Percentiles rank a stretch among this genome's conserved stretches.
These are phyloP conservation scores for Puccinia horiana DNA, from an alignment of 1,284 basidiomycete genomes.

Conservation along the genomic window DNA sequence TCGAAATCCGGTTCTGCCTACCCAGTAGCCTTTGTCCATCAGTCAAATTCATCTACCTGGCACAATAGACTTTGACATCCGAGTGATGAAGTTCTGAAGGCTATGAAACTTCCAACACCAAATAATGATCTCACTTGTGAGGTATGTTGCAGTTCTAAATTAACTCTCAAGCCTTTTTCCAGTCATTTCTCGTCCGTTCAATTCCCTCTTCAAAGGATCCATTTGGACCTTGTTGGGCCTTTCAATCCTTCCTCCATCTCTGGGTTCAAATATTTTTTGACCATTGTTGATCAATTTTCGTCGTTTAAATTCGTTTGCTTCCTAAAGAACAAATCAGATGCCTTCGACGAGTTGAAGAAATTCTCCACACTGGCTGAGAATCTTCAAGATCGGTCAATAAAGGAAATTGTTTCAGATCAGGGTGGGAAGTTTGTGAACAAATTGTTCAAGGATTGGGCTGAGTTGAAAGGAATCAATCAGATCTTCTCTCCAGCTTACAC, in stretches of 20 bases:
- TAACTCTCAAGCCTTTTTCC: background rate
- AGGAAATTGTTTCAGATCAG: constrained; percentile 10
- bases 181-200: background rate
- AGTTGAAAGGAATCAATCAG: background rate
- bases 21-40: background rate
- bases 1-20: too few relatives aligned
- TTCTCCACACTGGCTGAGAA: background rate
- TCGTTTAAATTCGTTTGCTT: background rate
- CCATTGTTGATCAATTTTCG: background rate
- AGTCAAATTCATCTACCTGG: background rate
- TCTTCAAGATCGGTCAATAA: background rate
- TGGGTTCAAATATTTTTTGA: constrained; percentile 16
- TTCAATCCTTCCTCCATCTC: background rate
- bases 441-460: background rate
- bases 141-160: background rate
- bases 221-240: constrained; percentile 12
- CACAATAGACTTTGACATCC: background rate
- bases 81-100: background rate
- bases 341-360: background rate
- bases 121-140: background rate
- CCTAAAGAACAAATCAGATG: background rate
- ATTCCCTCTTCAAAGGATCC: background rate
- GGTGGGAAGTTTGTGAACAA: constrained; percentile 54
- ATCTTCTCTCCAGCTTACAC: background rate
- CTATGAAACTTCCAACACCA: background rate